A percentile compares a stretch with the other conserved stretches of the same genome.
Evolutionary conservation across 192 early-diverging fungal species (phyloP).

Genomic region (Coemansia sp.): DNA sequence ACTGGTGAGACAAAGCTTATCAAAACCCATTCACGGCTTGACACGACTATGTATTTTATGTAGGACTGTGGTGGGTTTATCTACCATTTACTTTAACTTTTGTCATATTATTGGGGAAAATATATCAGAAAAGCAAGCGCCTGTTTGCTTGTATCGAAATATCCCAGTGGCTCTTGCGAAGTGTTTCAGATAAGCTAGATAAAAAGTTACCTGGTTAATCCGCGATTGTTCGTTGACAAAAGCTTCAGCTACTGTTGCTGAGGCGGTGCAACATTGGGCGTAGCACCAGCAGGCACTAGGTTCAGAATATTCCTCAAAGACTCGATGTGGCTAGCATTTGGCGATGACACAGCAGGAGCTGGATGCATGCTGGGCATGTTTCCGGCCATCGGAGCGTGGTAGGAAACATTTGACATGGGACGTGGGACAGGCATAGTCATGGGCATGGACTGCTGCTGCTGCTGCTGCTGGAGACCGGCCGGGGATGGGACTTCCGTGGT

Average conservation of each 20-base stretch:
- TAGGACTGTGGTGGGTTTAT: background rate
- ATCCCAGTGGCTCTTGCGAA: too few species aligned
- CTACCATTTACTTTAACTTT: too few species aligned
- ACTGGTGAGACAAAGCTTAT: conserved; percentile 18
- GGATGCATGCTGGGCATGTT: conserved; percentile 10
- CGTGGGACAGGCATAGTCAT: conserved; percentile 14
- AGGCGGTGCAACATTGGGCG: background rate
- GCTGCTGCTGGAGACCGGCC: background rate
- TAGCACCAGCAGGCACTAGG: background rate
- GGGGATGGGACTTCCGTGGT: background rate
- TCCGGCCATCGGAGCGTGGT: conserved; percentile 7
- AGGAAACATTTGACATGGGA: conserved; percentile 8
- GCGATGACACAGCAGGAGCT: conserved; percentile 8
- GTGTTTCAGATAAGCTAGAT: too few species aligned
- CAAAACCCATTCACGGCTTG: conserved; percentile 19
- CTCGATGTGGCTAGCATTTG: conserved; percentile 21
- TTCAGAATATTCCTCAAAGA: conserved; percentile 39
- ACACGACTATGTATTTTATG: conserved; percentile 36
- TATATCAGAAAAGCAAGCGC: too few species aligned
- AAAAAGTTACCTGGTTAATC: too few species aligned
- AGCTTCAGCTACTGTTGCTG: background rate
- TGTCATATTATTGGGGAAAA: too few species aligned
- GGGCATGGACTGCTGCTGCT: conserved; percentile 8
- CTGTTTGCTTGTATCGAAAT: too few species aligned
- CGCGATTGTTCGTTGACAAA: too few species aligned